Conservation (phyloP, 805 yeast species). For the Brettanomyces bruxellensis region DNA sequence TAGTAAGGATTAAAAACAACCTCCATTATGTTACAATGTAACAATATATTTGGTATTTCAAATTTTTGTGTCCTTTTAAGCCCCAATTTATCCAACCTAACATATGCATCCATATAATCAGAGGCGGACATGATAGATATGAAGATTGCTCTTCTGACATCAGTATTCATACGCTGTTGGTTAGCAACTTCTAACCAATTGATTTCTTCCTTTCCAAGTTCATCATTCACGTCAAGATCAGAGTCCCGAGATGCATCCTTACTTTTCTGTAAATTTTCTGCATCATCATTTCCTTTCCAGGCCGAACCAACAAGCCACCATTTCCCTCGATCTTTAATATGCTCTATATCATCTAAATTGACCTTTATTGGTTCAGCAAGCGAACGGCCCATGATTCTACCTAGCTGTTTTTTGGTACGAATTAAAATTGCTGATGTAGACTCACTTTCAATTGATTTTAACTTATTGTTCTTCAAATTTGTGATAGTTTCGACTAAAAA, state of each 20-base stretch:
- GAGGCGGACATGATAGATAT: constrained; percentile 92
- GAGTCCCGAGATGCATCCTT: constrained; percentile 30
- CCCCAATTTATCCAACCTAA: constrained; percentile 69
- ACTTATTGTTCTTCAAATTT: constrained; percentile 77
- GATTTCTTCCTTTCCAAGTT: constrained; percentile 18
- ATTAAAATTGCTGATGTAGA: constrained; percentile 41
- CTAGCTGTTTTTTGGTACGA: constrained; percentile 57
- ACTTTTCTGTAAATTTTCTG: constrained; percentile 5
- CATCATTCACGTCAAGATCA: constrained; percentile 55
- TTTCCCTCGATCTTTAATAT: constrained; percentile 74
- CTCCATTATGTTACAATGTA: constrained; percentile 84
- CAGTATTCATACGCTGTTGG: constrained; percentile 90
- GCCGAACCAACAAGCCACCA: constrained; percentile 99
- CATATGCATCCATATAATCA: constrained; percentile 82
- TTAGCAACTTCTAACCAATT: constrained; percentile 77
- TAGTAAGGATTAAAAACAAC: constrained; percentile 84
- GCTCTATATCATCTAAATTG: constrained; percentile 68
- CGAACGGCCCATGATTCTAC: constrained; percentile 37
- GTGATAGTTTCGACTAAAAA: constrained; percentile 81
- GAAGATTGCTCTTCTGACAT: constrained; percentile 86
- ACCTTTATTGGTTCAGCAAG: constrained; percentile 76
- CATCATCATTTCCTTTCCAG: constrained; percentile 60
- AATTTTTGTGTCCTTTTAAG: constrained; percentile 73
- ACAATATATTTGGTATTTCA: constrained; percentile 77
- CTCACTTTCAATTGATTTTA: constrained; percentile 45